phyloP scores from a whole-genome alignment of 768 basidiomycete genomes.

The Hygrophorus russula region DNA sequence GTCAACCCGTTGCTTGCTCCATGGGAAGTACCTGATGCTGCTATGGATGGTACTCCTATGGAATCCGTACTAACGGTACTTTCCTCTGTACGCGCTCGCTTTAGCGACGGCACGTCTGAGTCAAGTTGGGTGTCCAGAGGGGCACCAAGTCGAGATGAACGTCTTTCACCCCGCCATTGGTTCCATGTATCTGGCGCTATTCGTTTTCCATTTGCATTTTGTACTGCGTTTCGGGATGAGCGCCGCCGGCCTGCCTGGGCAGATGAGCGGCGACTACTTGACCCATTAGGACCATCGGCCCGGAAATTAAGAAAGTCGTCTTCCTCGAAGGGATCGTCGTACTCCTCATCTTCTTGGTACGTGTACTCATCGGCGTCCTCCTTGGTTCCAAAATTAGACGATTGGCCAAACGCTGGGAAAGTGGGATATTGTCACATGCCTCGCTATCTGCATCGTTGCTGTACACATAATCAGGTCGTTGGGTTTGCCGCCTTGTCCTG shows the following conservation, averaged over 20 bases:
- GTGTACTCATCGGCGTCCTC: constrained; percentile 61
- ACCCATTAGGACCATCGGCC: constrained; percentile 31
- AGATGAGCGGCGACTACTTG: constrained; percentile 21
- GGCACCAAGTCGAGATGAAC: constrained; percentile 57
- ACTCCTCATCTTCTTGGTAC: constrained; percentile 52
- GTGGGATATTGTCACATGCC: constrained; percentile 27
- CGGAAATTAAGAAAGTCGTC: constrained; percentile 36
- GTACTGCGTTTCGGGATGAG: constrained; percentile 37
- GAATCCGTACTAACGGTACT: constrained; percentile 51
- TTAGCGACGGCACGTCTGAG: constrained; percentile 31
- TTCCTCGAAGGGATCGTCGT: constrained; percentile 51
- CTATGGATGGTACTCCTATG: constrained; percentile 24
- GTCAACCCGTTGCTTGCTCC: constrained; percentile 25
- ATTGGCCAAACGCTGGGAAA: constrained; percentile 13
- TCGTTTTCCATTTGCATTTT: constrained; percentile 45
- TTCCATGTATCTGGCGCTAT: constrained; percentile 41
- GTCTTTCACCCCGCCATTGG: constrained; percentile 66
- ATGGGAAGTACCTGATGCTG: constrained; percentile 18
- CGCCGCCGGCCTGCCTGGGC: constrained; percentile 30
- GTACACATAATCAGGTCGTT: constrained; percentile 76
- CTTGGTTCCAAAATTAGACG: constrained; percentile 23
- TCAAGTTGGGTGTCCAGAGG: constrained; percentile 40
- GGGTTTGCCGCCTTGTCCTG: constrained; percentile 62
- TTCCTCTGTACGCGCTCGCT: constrained; percentile 73
- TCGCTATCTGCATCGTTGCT: constrained; percentile 54